A percentile compares a stretch with the other conserved stretches of the same genome.
Evolutionary conservation across 257 asterid species (phyloP).

Genomic region (Catharanthus roseus): DNA sequence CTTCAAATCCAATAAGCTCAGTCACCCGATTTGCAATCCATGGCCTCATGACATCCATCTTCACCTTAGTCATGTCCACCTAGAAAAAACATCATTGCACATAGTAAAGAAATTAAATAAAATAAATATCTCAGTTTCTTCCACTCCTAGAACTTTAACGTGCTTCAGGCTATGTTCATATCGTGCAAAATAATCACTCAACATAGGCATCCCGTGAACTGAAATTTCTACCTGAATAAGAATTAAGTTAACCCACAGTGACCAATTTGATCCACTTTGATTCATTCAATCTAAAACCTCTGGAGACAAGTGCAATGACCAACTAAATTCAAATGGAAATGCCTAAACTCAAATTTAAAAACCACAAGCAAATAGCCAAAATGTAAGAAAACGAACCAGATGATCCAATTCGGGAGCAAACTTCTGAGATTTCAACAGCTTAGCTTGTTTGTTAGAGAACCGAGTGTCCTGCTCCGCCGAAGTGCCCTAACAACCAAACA

Average conservation of each 20-base stretch:
- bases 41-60: conserved; percentile 92
- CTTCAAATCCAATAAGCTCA: conserved; percentile 96
- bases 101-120: conserved; percentile 9
- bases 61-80: conserved; percentile 93
- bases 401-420: conserved; percentile 91
- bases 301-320: not conserved
- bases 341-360: not conserved
- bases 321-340: not conserved
- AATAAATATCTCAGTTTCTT: not conserved
- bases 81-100: conserved; percentile 19
- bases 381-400: conserved; percentile 45
- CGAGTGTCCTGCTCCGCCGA: conserved; percentile 98
- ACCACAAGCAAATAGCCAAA: not conserved
- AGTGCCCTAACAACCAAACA: conserved; percentile 64
- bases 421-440: conserved; percentile 87
- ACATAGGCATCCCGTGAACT: conserved; percentile 13
- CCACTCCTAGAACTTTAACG: not conserved
- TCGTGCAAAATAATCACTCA: conserved; percentile 5
- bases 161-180: not conserved
- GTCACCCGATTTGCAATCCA: conserved; percentile 97
- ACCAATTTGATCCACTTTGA: not conserved
- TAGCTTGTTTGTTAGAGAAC: conserved; percentile 98
- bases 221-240: not conserved
- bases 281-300: not conserved
- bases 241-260: not conserved